Percentiles rank a stretch among this genome's conserved stretches.
Evolutionary conservation across 306 rosid species (phyloP).

Genomic region (Cucurbita ficifolia): DNA sequence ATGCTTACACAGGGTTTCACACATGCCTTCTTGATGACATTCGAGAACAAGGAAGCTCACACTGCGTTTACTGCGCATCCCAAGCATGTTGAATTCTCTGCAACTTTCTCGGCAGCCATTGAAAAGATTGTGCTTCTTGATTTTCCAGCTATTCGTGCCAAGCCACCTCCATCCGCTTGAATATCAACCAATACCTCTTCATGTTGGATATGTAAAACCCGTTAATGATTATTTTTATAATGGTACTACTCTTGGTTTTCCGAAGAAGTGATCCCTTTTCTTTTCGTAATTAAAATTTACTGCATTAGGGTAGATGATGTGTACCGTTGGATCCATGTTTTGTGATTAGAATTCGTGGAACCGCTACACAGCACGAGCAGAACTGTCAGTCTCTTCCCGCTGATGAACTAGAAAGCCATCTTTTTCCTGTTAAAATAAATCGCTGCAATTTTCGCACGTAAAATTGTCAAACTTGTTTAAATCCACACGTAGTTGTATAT

Average conservation of each 20-base stretch:
- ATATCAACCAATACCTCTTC: neutral
- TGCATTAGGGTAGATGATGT: neutral
- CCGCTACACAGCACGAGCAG: neutral
- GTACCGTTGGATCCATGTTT: neutral
- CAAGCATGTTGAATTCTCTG: constrained; percentile 63
- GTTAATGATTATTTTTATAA: neutral
- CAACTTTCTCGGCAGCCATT: constrained; percentile 60
- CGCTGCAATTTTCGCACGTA: neutral
- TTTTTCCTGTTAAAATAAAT: neutral
- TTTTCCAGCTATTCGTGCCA: constrained; percentile 55
- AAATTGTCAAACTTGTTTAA: neutral
- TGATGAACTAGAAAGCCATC: neutral
- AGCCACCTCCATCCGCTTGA: constrained; percentile 21
- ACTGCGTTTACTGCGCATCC: constrained; percentile 53
- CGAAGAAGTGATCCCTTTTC: neutral
- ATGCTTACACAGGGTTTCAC: constrained; percentile 79
- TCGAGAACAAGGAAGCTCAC: constrained; percentile 65
- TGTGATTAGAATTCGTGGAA: neutral
- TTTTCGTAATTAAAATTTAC: neutral
- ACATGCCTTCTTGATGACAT: constrained; percentile 82
- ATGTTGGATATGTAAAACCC: neutral
- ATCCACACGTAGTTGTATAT: too few relatives aligned
- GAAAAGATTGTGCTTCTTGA: constrained; percentile 81
- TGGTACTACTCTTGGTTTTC: neutral
- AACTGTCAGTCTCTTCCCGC: neutral